Conservation (phyloP, 306 rosid species). For the Oemleria cerasiformis region DNA sequence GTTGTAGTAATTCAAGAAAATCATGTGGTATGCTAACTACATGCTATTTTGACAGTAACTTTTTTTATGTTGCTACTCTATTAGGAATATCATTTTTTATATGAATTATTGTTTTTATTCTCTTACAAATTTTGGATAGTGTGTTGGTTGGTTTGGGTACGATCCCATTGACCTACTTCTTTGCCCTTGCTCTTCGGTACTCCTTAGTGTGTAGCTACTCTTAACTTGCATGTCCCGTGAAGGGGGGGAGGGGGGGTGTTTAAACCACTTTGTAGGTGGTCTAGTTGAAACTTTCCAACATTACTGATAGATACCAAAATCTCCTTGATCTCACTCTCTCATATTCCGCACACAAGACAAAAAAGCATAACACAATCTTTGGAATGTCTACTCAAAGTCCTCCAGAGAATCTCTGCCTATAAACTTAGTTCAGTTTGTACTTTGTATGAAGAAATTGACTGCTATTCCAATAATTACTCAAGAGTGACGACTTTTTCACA, state of each 20-base stretch:
- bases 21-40: constrained; percentile 21
- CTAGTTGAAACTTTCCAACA: neutral
- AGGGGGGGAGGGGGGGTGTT: too few relatives aligned
- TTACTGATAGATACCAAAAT: neutral
- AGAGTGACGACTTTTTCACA: neutral
- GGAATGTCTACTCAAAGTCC: neutral
- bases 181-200: neutral
- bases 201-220: neutral
- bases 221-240: too few relatives aligned
- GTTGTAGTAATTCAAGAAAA: constrained; percentile 22
- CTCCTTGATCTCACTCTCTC: neutral
- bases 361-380: neutral
- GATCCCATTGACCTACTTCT: neutral
- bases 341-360: neutral
- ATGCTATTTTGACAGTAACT: constrained; percentile 16
- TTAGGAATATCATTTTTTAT: constrained; percentile 15
- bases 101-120: constrained; percentile 2
- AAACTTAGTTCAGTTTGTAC: neutral
- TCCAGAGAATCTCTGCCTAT: neutral
- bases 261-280: neutral
- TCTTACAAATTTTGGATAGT: constrained; percentile 5
- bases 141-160: constrained; percentile 13
- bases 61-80: neutral
- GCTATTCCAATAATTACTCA: neutral
- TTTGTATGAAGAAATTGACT: neutral